Base-by-base conservation (phyloP, 1,284 basidiomycete genomes). In the Dichomitus squalens region DNA sequence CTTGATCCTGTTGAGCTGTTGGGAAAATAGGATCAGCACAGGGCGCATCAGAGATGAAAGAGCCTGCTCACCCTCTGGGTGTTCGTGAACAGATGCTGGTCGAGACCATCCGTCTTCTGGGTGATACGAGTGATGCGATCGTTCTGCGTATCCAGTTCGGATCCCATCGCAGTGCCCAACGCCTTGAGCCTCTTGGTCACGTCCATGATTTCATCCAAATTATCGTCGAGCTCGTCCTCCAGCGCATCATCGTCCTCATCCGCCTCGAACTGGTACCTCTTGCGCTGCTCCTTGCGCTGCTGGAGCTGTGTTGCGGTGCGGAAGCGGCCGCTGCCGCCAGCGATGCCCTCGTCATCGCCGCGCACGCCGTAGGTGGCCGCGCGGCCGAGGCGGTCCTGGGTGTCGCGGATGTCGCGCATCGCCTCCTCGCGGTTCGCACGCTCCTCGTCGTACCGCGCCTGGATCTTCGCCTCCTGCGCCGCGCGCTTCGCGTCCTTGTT, bases 161-260 rank as follows among this genome's bases (percentile, higher is more conserved):
- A 80, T 33, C 92, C 87, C 87, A 95, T 94, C 7, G 93, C 88
- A 61, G 82, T 82, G 2, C 93, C 93, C 23, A 98, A 77, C 25
- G 87, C 85, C 76, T 95, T 96, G 64, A 99, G 81, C 53, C 90
- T 79, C 74, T 88, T 91, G 3, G 92, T 87, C 49, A 92, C 83
- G 56, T 88, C 88, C 43, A 85, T 79, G 59, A 97, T 93, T 75
- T 98, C 95, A 72, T 95, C 87, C 49, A 99, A 76, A 72, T 99
- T 98, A 63, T 87, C 85, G 68, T 98, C 96, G 23, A 98, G 71
- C 65, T 76, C 75, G 58, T 94, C 86, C 75, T 98, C 96, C 1
- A 98, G 66, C 75, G 98, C 95, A 69, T 99, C 96, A 69, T 99
- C 97, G n/a, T 92, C 95, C 16, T 84, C 92, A 35, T 88, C 92